Evolutionary conservation across 2,329 filamentous ascomycete species (phyloP).

Genomic region (Diaporthe sp.): DNA sequence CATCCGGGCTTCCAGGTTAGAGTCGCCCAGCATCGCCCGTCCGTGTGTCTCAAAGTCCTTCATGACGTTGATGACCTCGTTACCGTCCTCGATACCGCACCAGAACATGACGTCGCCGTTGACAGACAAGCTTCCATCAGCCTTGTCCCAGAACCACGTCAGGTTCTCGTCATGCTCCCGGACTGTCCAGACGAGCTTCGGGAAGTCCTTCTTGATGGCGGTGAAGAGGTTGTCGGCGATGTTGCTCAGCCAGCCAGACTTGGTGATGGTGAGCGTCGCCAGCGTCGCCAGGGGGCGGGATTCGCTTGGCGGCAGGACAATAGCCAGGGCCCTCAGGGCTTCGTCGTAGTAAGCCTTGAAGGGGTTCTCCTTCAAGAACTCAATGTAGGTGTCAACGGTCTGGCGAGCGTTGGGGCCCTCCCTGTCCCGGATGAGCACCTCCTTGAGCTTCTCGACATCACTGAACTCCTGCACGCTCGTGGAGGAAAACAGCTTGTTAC

Average conservation of each 20-base stretch:
- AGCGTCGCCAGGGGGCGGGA: constrained; percentile 81
- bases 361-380: constrained; percentile 79
- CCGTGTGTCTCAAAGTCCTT: constrained; percentile 87
- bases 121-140: constrained; percentile 88
- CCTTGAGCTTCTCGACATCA: constrained; percentile 82
- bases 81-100: constrained; percentile 87
- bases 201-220: constrained; percentile 92
- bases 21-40: constrained; percentile 87
- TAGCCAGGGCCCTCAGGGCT: constrained; percentile 89
- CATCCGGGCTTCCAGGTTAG: constrained; percentile 88
- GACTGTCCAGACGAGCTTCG: constrained; percentile 95
- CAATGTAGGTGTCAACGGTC: constrained; percentile 88
- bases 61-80: constrained; percentile 86
- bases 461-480: constrained; percentile 80
- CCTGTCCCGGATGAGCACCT: constrained; percentile 83
- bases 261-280: constrained; percentile 92
- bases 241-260: constrained; percentile 94
- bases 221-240: constrained; percentile 95
- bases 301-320: constrained; percentile 82
- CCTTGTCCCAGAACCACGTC: constrained; percentile 98
- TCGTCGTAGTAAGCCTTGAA: constrained; percentile 98
- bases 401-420: constrained; percentile 85
- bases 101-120: constrained; percentile 95
- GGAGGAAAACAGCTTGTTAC: constrained; percentile 86
- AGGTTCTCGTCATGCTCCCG: constrained; percentile 96